Evolutionary conservation across 352 stramenopile genomes (phyloP).

Genomic region (Pythium brachiatum): DNA sequence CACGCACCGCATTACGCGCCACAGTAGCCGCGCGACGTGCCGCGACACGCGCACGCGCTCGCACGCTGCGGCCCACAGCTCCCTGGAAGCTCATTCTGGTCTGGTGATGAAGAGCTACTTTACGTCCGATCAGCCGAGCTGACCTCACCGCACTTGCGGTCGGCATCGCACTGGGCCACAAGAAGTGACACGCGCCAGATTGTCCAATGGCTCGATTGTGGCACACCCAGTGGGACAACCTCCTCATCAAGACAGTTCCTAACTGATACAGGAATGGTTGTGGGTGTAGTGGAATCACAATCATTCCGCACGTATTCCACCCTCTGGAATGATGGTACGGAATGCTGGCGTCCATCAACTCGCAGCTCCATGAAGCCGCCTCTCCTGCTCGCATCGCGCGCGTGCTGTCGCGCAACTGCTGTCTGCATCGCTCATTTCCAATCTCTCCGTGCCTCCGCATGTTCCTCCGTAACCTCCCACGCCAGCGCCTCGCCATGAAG

Average conservation of each 20-base stretch:
- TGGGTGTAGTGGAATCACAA: neutral
- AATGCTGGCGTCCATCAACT: no score
- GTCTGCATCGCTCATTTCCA: neutral
- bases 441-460: constrained; percentile 8
- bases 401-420: no score
- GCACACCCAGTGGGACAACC: neutral
- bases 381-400: no score
- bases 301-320: neutral
- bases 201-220: constrained; percentile 1
- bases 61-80: constrained; percentile 34
- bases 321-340: no score
- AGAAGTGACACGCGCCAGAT: constrained; percentile 20
- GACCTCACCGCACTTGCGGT: constrained; percentile 1
- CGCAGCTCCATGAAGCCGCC: no score
- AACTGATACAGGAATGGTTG: neutral
- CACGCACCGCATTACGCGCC: constrained; percentile 24
- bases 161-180: constrained; percentile 14
- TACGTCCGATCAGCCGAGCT: neutral
- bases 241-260: neutral
- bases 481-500: constrained; percentile 21
- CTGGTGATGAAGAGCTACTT: constrained; percentile 1
- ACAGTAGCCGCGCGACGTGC: constrained; percentile 21
- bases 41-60: constrained; percentile 35
- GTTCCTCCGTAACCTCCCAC: constrained; percentile 15
- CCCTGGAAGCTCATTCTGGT: constrained; percentile 56